Evolutionary conservation across 345 rosid genomes (phyloP).

Genomic region (Lepidium didymum): DNA sequence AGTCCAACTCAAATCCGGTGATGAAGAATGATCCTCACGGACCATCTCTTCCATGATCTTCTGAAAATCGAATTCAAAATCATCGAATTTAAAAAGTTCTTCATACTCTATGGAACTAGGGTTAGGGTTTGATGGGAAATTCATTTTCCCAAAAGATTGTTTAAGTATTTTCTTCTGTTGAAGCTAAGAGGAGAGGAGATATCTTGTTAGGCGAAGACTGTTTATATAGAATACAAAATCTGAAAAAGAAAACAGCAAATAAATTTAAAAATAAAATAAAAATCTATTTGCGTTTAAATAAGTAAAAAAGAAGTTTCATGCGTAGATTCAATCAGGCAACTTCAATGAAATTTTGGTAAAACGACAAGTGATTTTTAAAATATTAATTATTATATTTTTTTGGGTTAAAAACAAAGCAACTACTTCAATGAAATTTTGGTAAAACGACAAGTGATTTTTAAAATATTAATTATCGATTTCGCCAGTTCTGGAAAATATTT

Average conservation of each 20-base stretch:
- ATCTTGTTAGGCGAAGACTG: slow-evolving; percentile 3
- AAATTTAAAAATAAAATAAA: background rate
- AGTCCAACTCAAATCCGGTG: slow-evolving; percentile 19
- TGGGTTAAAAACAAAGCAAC: background rate
- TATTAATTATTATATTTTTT: background rate
- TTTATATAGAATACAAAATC: slow-evolving; percentile 15
- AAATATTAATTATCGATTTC: too few species aligned
- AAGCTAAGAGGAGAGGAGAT: slow-evolving; percentile 10
- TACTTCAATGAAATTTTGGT: too few species aligned
- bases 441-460: too few species aligned
- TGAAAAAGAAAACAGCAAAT: background rate
- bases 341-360: background rate
- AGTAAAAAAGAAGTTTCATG: background rate
- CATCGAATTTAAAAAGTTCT: slow-evolving; percentile 10
- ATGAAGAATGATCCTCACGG: slow-evolving; percentile 18
- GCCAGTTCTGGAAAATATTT: too few species aligned
- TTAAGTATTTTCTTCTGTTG: background rate
- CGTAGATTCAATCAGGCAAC: slow-evolving; percentile 20
- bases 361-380: background rate
- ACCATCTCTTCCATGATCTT: slow-evolving; percentile 17
- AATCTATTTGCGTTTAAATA: slow-evolving; percentile 7
- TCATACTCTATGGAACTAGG: slow-evolving; percentile 15
- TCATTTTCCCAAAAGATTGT: slow-evolving; percentile 13
- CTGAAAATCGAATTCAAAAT: background rate
- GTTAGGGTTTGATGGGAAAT: slow-evolving; percentile 27